Percentiles rank a stretch among this genome's conserved stretches.
These are phyloP conservation scores for Xylariaceae sp. DNA, from an alignment of 2,329 filamentous ascomycete species.

Conservation along the genomic window DNA sequence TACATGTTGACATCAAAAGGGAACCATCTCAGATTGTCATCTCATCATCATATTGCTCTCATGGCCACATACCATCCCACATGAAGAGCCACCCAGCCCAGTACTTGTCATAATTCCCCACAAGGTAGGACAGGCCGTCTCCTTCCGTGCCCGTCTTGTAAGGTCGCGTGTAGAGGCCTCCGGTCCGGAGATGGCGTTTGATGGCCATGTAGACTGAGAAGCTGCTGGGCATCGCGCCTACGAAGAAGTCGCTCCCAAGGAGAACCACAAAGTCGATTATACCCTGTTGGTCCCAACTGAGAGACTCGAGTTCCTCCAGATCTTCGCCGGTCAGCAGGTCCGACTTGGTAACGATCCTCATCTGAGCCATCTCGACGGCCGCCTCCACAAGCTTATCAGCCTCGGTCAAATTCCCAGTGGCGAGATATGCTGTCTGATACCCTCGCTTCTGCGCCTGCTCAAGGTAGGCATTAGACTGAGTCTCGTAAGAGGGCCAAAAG, in stretches of 20 bases:
- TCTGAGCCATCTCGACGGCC: slow-evolving; percentile 29
- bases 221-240: slow-evolving; percentile 42
- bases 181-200: slow-evolving; percentile 38
- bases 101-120: slow-evolving; percentile 40
- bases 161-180: slow-evolving; percentile 37
- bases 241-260: slow-evolving; percentile 35
- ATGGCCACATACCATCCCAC: slow-evolving; percentile 42
- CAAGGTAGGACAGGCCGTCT: slow-evolving; percentile 38
- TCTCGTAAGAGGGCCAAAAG: slow-evolving; percentile 41
- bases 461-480: slow-evolving; percentile 38
- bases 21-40: too few species aligned
- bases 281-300: slow-evolving; percentile 42
- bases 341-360: slow-evolving; percentile 36
- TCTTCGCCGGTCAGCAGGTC: slow-evolving; percentile 31
- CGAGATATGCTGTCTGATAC: slow-evolving; percentile 39
- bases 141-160: slow-evolving; percentile 39
- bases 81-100: slow-evolving; percentile 46
- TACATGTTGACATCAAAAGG: too few species aligned
- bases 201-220: slow-evolving; percentile 44
- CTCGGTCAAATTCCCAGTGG: slow-evolving; percentile 40
- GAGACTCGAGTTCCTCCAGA: slow-evolving; percentile 30
- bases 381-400: slow-evolving; percentile 33
- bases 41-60: too few species aligned
- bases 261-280: slow-evolving; percentile 39
- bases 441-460: slow-evolving; percentile 27